Conservation (phyloP, 495 filamentous ascomycete genomes). For the Penicillium maclennaniae region DNA sequence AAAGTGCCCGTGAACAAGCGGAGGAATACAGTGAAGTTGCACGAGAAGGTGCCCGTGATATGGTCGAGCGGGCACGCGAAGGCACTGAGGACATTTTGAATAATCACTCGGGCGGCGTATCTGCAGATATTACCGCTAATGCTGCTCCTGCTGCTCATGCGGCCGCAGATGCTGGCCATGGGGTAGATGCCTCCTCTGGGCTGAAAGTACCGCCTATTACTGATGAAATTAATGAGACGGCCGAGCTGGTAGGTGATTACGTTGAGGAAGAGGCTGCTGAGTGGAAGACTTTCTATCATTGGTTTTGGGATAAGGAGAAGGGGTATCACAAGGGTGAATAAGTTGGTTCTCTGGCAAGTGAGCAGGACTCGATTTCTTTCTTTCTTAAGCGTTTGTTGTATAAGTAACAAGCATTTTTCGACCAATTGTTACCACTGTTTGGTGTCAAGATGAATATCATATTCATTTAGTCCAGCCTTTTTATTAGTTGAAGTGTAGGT, state of each 20-base stretch:
- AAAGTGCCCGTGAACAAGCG: conserved; percentile 40
- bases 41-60: conserved; percentile 40
- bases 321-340: conserved; percentile 9
- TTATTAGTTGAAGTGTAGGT: background rate
- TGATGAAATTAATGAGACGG: conserved; percentile 41
- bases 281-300: conserved; percentile 45
- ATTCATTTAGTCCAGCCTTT: background rate
- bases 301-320: conserved; percentile 42
- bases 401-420: background rate
- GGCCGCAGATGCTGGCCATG: conserved; percentile 7
- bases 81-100: conserved; percentile 26
- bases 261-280: conserved; percentile 42
- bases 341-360: background rate
- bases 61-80: conserved; percentile 31
- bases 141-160: conserved; percentile 9
- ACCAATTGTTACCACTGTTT: too few relatives aligned
- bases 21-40: conserved; percentile 43
- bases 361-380: background rate
- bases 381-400: background rate
- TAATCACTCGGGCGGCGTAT: conserved; percentile 23
- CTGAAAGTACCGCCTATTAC: conserved; percentile 16
- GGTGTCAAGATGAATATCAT: background rate
- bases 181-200: conserved; percentile 23
- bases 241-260: conserved; percentile 46
- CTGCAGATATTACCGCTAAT: conserved; percentile 36